Conservation (phyloP, 2,329 filamentous ascomycete species). For the Paramyrothecium roridum region DNA sequence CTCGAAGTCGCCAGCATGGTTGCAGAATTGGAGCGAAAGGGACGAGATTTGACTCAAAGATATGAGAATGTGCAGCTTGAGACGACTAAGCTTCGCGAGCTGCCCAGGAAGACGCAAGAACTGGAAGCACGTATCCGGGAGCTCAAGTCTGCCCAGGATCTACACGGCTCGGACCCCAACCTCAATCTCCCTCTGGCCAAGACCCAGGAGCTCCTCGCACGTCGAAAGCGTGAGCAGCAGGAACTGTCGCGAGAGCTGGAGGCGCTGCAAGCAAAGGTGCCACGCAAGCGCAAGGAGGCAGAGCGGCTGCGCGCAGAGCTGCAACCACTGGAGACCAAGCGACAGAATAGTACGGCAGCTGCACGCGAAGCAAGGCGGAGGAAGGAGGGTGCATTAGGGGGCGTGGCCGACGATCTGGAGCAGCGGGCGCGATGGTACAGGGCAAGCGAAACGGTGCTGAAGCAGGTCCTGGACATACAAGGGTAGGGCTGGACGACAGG, state of each 20-base stretch:
- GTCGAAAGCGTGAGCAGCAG: conserved; percentile 46
- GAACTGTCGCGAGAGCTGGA: conserved; percentile 64
- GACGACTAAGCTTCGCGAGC: conserved; percentile 42
- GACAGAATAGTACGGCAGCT: conserved; percentile 60
- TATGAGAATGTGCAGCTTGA: conserved; percentile 50
- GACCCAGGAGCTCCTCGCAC: conserved; percentile 51
- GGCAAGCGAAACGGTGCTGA: conserved; percentile 63
- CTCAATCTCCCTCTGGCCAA: conserved; percentile 56
- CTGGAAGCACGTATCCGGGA: conserved; percentile 46
- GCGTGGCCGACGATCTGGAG: conserved; percentile 70
- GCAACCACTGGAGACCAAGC: conserved; percentile 64
- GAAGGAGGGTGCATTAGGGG: conserved; percentile 63
- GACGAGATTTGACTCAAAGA: conserved; percentile 52
- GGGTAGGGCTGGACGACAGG: conserved; percentile 12
- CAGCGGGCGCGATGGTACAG: conserved; percentile 73
- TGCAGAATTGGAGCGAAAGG: conserved; percentile 64
- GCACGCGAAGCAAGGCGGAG: conserved; percentile 69
- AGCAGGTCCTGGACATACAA: conserved; percentile 59
- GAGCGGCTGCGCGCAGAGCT: conserved; percentile 67
- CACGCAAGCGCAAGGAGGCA: conserved; percentile 63
- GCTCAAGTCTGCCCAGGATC: conserved; percentile 38
- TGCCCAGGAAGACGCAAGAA: conserved; percentile 46
- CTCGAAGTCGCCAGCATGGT: conserved; percentile 73
- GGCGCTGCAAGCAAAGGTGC: conserved; percentile 57
- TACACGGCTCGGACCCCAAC: conserved; percentile 32